Evolutionary conservation across 352 stramenopile genomes (phyloP), one percentile per base, ranked within the genome.

Genomic region (Phytophthora uliginosa): DNA sequence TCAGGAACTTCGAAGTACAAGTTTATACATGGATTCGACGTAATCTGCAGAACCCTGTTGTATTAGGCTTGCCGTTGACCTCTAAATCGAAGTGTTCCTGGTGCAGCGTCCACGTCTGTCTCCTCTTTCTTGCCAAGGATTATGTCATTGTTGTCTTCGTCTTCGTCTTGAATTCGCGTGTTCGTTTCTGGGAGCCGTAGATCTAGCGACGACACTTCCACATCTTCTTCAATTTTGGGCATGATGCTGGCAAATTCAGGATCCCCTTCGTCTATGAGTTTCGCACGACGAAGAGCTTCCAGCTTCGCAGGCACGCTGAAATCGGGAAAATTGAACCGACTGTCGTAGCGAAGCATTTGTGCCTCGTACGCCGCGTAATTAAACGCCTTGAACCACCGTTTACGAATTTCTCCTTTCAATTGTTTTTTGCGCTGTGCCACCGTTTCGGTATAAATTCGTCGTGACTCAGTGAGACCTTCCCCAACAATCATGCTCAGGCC

Each of bases 291-390:
- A 47, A 86, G 85, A 6, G 80, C 83, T 61, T 88, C 84, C 7
- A 92, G 66, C 69, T 92, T 79, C 3, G 81, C 76, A 8, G 80
- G 73, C 0, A 90, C 79, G 28, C 75, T 91, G 38, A 91, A 84
- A 31, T 77, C 22, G 24, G 42, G 51, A 36, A 92, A 89, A 54
- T 69, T 86, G 20, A 92, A 50, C 0, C 61, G 47, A 3, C 77
- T 65, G 7, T 76, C 79, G 24, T 73, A 85, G 6, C 76, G 69
- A 20, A 73, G 31, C 62, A 82, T 71, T 45, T 92, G 81, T 3
- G 60, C 61, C 59, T 93, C 75, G 63, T 91, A 92, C 50, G 72
- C 81, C 3, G 76, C 85, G 24, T 79, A 90, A 57, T 90, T 91
- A 63, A 83, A 91, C 20, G 76, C 87, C 20, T 77, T 76, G 17